Evolutionary conservation across 495 filamentous ascomycete species (phyloP), one percentile per base, ranked within the genome.

Genomic region (Tuber melanosporum): DNA sequence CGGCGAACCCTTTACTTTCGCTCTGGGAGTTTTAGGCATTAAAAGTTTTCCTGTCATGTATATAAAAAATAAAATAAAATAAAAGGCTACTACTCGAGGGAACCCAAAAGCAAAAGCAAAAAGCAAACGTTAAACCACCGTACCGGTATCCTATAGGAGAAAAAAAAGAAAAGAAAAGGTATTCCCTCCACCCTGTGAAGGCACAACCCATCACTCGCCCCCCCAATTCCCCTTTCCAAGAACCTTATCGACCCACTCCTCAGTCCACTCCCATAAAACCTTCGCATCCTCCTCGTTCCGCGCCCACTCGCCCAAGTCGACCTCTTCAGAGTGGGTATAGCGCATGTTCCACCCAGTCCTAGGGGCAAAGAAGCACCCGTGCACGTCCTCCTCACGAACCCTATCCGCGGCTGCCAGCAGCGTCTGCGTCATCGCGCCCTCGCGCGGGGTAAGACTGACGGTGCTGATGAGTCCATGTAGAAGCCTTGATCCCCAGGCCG

Each of bases 11-110:
- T 7, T 45, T 82, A 15, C 62, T 80, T 36, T 73, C 75, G 47
- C 62, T 82, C 45, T 82, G 81, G 81, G 77, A 71, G 52, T 82
- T 82, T 71, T 74, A 82, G 73, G 26, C 57, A 66, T 36, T 66
- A 66, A 32, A 66, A 36, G 26, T 1, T 66, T 66, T 66, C 57
- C 57, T 36, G 14, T 36, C 32, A 6, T 36, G 26, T 66, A 36
- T 36, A 36, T 26, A 66, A 15, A 17, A 36, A 19, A 17, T 19
- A 8, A 22, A 9, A 52, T 10, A 17, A 66, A 8, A 22, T 0
- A 52, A n/a, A 6, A 66, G 17, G 57, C 32, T 14, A 26, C 6
- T 66, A 26, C 6, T 66, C 5, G 22, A 26, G 3, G 22, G 22
- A 32, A 32, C 22, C 49, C 22, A 57, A 57, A 57, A 9, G n/a